A percentile compares a stretch with the other conserved stretches of the same genome.
Conservation (phyloP, 805 yeast species). For the Cyberlindnera euphorbiae region DNA sequence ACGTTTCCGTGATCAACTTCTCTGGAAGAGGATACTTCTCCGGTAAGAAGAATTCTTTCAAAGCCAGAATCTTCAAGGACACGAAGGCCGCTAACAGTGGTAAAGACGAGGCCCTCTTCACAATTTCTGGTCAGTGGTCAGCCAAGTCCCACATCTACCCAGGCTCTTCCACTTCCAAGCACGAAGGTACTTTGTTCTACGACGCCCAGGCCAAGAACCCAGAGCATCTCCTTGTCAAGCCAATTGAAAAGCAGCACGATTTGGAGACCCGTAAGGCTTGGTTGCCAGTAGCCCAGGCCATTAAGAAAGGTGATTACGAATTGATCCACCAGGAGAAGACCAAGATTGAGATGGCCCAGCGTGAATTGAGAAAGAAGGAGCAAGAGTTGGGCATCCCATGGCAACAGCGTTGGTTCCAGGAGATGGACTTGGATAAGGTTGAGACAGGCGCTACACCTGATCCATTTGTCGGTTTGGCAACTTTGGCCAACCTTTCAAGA, state of each 20-base stretch:
- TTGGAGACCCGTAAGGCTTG: constrained; percentile 89
- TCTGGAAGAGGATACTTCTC: constrained; percentile 92
- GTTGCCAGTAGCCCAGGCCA: constrained; percentile 85
- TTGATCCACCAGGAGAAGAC: constrained; percentile 72
- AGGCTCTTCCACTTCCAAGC: constrained; percentile 45
- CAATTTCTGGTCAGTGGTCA: constrained; percentile 92
- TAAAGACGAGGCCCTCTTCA: constrained; percentile 62
- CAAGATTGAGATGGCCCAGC: constrained; percentile 75
- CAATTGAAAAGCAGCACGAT: constrained; percentile 71
- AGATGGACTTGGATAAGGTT: constrained; percentile 34
- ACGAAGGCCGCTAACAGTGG: constrained; percentile 40
- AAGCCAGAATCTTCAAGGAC: constrained; percentile 71
- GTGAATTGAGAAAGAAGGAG: constrained; percentile 76
- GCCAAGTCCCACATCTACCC: constrained; percentile 60
- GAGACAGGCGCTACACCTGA: constrained; percentile 30
- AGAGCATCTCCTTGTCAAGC: constrained; percentile 66
- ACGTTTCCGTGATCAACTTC: constrained; percentile 66
- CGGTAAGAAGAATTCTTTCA: constrained; percentile 91
- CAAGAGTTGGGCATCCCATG: constrained; percentile 57
- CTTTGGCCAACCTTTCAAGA: constrained; percentile 51
- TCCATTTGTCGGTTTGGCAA: constrained; percentile 37
- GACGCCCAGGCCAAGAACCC: constrained; percentile 51
- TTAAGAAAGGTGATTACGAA: constrained; percentile 68
- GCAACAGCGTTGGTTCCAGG: constrained; percentile 80
- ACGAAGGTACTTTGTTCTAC: constrained; percentile 51